Evolutionary conservation across 2,329 filamentous ascomycete genomes (phyloP), one percentile per base, ranked within the genome.

Genomic region (Myriosclerotinia scirpicola): DNA sequence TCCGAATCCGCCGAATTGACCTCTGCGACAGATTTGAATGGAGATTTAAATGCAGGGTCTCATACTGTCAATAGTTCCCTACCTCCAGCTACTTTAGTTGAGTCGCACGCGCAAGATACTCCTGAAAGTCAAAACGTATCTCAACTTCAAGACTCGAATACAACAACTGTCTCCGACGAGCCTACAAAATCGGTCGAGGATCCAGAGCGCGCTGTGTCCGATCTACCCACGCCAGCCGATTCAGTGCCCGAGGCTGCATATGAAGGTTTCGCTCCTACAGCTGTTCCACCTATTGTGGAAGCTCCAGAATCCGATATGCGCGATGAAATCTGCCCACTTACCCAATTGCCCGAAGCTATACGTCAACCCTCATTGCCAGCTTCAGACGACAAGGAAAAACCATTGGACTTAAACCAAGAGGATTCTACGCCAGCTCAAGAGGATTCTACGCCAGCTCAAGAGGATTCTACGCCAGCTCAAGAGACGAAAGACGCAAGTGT

Each of bases 291-390:
- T 17, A 67, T 75, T 11, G 69, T 77, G 30, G 74, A 76, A 22
- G 71, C 74, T 55, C 70, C 63, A 64, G 73, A 75, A 50, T 77
- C 75, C 44, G 75, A 77, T 69, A 66, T 77, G 34, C 65, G 74
- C 66, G 69, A 76, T 48, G 67, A 67, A 12, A 50, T 64, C 26
- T 59, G 67, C n/a, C 61, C 67, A 65, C 60, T 65, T 9, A 62
- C 64, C 67, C 54, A 56, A 64, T 54, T 55, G 36, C 67, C 58
- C 20, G 36, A 64, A 52, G 5, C 30, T 56, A 40, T 56, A 46
- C 66, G 17, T 15, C 34, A 48, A 22, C 44, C 42, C 12, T 66
- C 52, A 30, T 34, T 60, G 42, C 62, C 62, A 34, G 52, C 40
- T 48, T 36, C 50, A 52, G 62, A 66, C 44, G 36, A 65, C n/a